Evolutionary conservation across 495 filamentous ascomycete genomes (phyloP).

Genomic region (Staphylotrichum longicolle): DNA sequence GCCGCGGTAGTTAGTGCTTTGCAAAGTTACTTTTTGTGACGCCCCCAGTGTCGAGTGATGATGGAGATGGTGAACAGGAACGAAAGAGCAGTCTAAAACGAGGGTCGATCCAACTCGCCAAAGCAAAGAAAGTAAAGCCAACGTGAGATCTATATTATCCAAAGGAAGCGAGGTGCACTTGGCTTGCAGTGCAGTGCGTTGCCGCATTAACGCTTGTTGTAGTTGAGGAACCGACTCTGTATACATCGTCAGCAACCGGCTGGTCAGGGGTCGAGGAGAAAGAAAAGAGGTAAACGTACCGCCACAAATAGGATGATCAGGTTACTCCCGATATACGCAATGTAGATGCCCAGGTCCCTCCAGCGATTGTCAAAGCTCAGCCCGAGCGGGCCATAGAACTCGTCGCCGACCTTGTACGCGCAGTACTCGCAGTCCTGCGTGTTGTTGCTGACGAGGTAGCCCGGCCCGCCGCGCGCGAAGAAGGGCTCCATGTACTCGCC

Average conservation of each 20-base stretch:
- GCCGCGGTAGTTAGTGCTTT: too few species aligned
- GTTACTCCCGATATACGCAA: conserved; percentile 72
- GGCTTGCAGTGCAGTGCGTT: too few species aligned
- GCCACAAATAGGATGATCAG: conserved; percentile 71
- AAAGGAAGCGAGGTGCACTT: too few species aligned
- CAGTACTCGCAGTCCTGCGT: conserved; percentile 71
- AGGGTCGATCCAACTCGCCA: too few species aligned
- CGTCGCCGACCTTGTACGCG: conserved; percentile 70
- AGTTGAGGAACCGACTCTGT: conserved; percentile 63
- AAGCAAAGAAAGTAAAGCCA: too few species aligned
- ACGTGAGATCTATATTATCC: not conserved
- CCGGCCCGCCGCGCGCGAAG: conserved; percentile 61
- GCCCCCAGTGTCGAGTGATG: too few species aligned
- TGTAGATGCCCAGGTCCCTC: conserved; percentile 76
- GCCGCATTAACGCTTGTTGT: conserved; percentile 54
- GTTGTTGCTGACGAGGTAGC: conserved; percentile 65
- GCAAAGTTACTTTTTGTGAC: too few species aligned
- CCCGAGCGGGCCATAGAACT: conserved; percentile 67
- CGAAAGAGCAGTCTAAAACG: too few species aligned
- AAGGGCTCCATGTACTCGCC: conserved; percentile 71
- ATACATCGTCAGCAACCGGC: not conserved
- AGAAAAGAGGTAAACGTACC: conserved; percentile 44
- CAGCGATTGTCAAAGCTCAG: conserved; percentile 66
- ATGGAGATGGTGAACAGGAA: too few species aligned
- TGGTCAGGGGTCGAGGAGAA: conserved; percentile 26